A percentile compares a stretch with the other conserved stretches of the same genome.
phyloP scores from a whole-genome alignment of 768 basidiomycete genomes.

The Rhizopogon sp. region DNA sequence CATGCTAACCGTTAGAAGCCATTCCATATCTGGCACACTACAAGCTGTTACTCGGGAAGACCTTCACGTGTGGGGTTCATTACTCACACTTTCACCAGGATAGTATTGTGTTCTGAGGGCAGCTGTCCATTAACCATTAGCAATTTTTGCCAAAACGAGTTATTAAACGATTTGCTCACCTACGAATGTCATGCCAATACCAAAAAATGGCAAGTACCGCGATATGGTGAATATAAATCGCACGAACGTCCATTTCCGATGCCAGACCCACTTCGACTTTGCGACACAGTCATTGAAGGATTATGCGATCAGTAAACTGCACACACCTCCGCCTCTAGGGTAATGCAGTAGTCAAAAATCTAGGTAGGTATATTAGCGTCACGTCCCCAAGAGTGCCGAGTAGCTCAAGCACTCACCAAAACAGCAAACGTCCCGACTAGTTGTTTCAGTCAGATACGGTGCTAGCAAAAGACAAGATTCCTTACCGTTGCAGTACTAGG shows the following conservation, averaged over 20 bases:
- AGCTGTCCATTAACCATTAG: neutral
- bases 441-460: neutral
- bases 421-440: neutral
- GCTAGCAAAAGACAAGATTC: neutral
- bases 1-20: neutral
- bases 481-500: neutral
- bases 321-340: slow-evolving; percentile 17
- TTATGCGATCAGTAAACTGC: neutral
- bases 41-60: neutral
- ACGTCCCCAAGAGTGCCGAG: neutral
- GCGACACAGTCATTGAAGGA: neutral
- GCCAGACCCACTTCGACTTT: slow-evolving; percentile 20
- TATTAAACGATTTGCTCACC: neutral
- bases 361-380: neutral
- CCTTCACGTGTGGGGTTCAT: neutral
- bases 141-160: neutral
- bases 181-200: slow-evolving; percentile 8
- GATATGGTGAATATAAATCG: slow-evolving; percentile 20
- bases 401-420: neutral
- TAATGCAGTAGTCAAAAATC: slow-evolving; percentile 20
- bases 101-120: neutral
- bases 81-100: neutral
- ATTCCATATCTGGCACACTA: neutral
- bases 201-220: slow-evolving; percentile 22
- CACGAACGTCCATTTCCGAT: slow-evolving; percentile 16